Base-by-base conservation (phyloP, 768 basidiomycete species). In the Antrodiella citrinella region DNA sequence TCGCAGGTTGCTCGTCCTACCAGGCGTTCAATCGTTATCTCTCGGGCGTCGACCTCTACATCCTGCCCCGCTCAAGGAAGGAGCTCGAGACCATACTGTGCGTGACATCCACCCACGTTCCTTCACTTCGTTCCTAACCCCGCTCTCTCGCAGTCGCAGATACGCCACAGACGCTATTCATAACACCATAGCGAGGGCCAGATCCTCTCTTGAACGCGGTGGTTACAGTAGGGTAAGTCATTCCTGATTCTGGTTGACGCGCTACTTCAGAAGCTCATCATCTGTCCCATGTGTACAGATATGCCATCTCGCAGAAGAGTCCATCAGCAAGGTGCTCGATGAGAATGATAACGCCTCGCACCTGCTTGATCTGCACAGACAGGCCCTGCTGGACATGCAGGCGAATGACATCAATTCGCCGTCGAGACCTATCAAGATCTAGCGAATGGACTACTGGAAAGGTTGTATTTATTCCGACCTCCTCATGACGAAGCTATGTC, bases 151-250 rank as follows among this genome's bases (percentile, higher is more conserved):
- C 61, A 90, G 87, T 51, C 75, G 81, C 50, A 74, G 86, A 60
- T 90, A 90, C 59, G 77, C 84, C 0, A 81, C 86, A 58, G 87
- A 90, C 54, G 78, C 81, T 10, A 86, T 91, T 49, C 89, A 91
- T 64, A 91, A 90, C 60, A 77, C 79, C 7, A 86, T 91, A 60
- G 72, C 88, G 15, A 75, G 75, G 51, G 81, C 84, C 58, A 81
- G 81, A 42, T 77, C 80, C 18, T 69, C 78, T 15, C 69, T 88
- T 13, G 75, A 80, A 53, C 72, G 76, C 1, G 80, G 77, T 12
- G 77, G 78, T 26, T 80, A 80, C 54, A 71, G 72, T 50, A 68
- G 75, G 57, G 77, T 80, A 59, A 55, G 77, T 70, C 3, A 25
- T 43, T 50, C 26, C 39, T 22, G 43, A 26, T 43, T 47, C 22